Evolutionary conservation across 2,329 filamentous ascomycete species (phyloP).

Genomic region (Colletotrichum magnum): DNA sequence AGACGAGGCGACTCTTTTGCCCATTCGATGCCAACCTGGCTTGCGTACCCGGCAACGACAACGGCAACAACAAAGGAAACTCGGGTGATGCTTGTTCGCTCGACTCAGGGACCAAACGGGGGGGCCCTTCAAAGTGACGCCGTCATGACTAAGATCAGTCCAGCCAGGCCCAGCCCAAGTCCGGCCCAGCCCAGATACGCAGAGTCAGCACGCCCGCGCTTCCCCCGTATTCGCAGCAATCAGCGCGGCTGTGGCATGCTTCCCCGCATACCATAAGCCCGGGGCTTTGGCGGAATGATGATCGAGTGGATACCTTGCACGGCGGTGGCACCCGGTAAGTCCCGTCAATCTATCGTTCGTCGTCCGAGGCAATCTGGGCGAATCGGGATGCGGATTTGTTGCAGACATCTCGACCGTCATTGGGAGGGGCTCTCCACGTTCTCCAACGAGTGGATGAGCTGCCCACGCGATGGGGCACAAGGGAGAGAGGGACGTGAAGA

Average conservation of each 20-base stretch:
- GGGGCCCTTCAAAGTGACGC: constrained; percentile 5
- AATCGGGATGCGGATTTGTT: constrained; percentile 1
- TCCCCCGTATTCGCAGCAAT: constrained; percentile 13
- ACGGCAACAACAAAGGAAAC: neutral
- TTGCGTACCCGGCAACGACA: constrained; percentile 1
- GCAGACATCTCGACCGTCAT: neutral
- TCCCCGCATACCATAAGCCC: constrained; percentile 24
- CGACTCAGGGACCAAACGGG: neutral
- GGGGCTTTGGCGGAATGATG: neutral
- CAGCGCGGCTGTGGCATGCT: constrained; percentile 6
- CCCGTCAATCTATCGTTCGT: neutral
- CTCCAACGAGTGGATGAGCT: constrained; percentile 18
- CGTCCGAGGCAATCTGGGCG: neutral
- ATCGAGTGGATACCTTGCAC: constrained; percentile 15
- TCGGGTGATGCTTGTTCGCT: constrained; percentile 12
- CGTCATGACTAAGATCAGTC: constrained; percentile 16
- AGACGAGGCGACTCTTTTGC: neutral
- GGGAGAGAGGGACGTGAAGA: neutral
- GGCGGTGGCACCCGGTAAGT: constrained; percentile 6
- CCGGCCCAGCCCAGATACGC: constrained; percentile 10
- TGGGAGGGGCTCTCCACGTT: constrained; percentile 1
- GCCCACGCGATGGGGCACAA: constrained; percentile 4
- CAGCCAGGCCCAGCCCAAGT: constrained; percentile 7
- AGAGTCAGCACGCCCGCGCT: constrained; percentile 13
- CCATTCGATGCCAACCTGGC: neutral